A percentile compares a stretch with the other conserved stretches of the same genome.
Evolutionary conservation across 345 rosid species (phyloP).

Genomic region (Brassica nigra): DNA sequence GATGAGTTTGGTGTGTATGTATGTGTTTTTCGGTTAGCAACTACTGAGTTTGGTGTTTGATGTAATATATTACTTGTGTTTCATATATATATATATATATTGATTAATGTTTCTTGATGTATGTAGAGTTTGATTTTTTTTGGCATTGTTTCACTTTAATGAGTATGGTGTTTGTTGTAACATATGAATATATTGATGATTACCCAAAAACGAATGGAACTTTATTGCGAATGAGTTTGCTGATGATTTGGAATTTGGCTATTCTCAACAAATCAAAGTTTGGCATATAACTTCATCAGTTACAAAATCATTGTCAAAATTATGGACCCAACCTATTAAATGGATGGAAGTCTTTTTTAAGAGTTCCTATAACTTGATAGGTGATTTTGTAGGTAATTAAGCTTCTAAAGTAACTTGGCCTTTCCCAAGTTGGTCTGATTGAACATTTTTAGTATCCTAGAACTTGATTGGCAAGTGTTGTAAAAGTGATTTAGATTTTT

Average conservation of each 20-base stretch:
- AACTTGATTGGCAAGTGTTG: too few species aligned
- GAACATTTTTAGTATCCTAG: too few species aligned
- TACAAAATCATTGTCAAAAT: background rate
- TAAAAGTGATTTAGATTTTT: too few species aligned
- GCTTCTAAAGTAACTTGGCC: too few species aligned
- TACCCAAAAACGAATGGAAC: background rate
- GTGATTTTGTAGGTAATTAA: too few species aligned
- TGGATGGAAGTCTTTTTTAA: background rate
- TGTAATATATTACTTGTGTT: background rate
- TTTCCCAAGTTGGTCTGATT: too few species aligned
- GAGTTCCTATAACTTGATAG: background rate
- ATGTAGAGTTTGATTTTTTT: background rate
- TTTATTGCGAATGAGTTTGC: background rate
- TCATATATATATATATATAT: background rate
- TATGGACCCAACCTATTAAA: conserved; percentile 4
- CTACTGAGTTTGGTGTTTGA: background rate
- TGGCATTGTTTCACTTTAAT: background rate
- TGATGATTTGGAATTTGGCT: background rate
- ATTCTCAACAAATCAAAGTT: background rate
- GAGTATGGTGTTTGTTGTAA: conserved; percentile 2
- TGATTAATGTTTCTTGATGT: background rate
- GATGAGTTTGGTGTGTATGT: conserved; percentile 2
- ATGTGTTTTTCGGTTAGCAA: background rate
- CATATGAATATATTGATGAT: background rate
- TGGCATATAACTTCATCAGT: conserved; percentile 9